Evolutionary conservation across 352 stramenopile species (phyloP).

Genomic region (Thalassiosira livingstoniorum): DNA sequence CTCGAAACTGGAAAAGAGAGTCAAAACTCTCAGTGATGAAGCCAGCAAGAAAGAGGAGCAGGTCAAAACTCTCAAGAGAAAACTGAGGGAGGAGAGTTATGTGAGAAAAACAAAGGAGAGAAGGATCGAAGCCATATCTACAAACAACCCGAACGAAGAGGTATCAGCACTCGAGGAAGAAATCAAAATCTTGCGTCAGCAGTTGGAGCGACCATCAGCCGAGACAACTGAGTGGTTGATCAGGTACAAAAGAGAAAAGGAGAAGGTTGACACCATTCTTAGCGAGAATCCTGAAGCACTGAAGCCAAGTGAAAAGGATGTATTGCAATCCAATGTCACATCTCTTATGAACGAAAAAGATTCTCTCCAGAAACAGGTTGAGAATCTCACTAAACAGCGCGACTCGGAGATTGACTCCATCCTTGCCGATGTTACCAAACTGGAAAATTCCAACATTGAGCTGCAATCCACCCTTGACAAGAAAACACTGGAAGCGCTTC

Average conservation of each 20-base stretch:
- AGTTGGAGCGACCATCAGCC: conserved; percentile 34
- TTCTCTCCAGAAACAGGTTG: conserved; percentile 39
- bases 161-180: conserved; percentile 43
- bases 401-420: conserved; percentile 55
- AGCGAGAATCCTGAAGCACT: neutral
- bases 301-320: conserved; percentile 25
- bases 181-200: conserved; percentile 42
- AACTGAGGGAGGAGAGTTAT: conserved; percentile 63
- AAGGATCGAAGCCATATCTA: conserved; percentile 47
- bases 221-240: conserved; percentile 62
- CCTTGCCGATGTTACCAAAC: conserved; percentile 47
- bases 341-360: conserved; percentile 47
- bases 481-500: conserved; percentile 11
- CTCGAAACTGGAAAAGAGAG: conserved; percentile 38
- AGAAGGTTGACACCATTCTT: conserved; percentile 43
- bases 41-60: conserved; percentile 20
- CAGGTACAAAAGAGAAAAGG: conserved; percentile 58
- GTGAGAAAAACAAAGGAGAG: conserved; percentile 63
- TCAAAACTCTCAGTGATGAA: conserved; percentile 35
- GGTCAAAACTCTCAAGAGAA: conserved; percentile 58
- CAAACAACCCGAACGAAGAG: conserved; percentile 34
- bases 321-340: conserved; percentile 42
- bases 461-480: conserved; percentile 35
- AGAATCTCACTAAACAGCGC: conserved; percentile 24
- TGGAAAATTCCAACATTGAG: conserved; percentile 44